Base-by-base conservation (phyloP, 2,329 filamentous ascomycete genomes). In the Monosporascus sp. region DNA sequence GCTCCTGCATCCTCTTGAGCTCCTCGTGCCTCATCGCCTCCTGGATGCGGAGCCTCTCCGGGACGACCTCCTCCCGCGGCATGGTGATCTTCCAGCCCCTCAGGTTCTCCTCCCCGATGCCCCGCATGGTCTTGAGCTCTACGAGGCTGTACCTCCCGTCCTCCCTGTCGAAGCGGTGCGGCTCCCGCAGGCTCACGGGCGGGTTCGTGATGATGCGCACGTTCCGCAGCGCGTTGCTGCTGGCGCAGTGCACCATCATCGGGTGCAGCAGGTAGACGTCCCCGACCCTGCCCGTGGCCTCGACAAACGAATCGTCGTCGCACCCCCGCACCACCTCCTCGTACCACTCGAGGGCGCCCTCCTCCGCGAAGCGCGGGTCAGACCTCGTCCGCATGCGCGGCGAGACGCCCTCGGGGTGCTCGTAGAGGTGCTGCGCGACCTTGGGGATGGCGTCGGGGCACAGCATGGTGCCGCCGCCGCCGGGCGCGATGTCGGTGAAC, bases 401-500 rank as follows among this genome's bases (percentile, higher is more conserved):
- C 24, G 77, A 81, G 20, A 88, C 81, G 1, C 86, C 86, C 56
- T 82, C 80, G 0, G 85, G 84, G 60, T 89, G 77, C 3, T 80
- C 76, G 57, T 81, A 74, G 61, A 80, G 79, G 60, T 85, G 78
- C 53, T 72, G 70, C 0, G 85, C 85, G 3, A 88, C 73, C 27
- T 71, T 67, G 3, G 75, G 73, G 49, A 87, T 82, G 0, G 79
- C 83, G 50, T 78, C 74, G 0, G 83, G 79, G 60, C 83, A 87
- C 48, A 89, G 77, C 62, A 82, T 74, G 0, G 86, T 89, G 4
- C 82, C 86, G 25, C 86, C 86, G 5, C 82, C 85, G 36, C 77
- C 74, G 0, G 79, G 68, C 8, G 72, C 69, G 50, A 89, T 81
- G 62, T 88, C 84, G 0, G 77, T 83, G 70, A 85, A 89, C 5